Conservation (phyloP, 73 alveolate genomes). For the Paramecium tetraurelia region DNA sequence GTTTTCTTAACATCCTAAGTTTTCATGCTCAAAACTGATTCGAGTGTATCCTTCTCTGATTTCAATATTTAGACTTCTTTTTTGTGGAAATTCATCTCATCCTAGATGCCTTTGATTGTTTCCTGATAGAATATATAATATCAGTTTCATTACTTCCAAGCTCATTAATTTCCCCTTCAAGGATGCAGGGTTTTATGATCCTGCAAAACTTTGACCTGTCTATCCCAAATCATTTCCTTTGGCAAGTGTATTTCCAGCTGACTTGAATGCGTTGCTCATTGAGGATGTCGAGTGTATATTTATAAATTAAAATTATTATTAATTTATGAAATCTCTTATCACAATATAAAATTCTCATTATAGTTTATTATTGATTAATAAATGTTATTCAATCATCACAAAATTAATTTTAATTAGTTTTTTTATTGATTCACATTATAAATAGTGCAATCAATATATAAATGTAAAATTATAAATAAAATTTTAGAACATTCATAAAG, state of each 20-base stretch:
- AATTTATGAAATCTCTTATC: background rate
- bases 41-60: conserved; percentile 93
- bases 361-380: background rate
- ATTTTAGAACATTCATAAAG: background rate
- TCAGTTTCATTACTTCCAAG: conserved; percentile 55
- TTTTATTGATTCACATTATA: background rate
- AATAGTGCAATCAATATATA: background rate
- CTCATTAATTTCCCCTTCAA: conserved; percentile 70
- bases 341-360: background rate
- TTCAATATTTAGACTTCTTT: conserved; percentile 87
- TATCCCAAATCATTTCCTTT: conserved; percentile 37
- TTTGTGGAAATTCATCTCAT: conserved; percentile 93
- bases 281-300: background rate
- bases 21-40: conserved; percentile 92
- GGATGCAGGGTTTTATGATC: conserved; percentile 79
- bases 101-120: conserved; percentile 84
- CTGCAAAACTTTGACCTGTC: conserved; percentile 56
- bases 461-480: background rate
- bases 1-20: conserved; percentile 95
- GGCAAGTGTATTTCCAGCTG: conserved; percentile 45
- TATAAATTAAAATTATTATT: background rate
- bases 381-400: background rate
- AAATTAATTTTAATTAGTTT: background rate
- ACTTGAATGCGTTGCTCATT: conserved; percentile 24
- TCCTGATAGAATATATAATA: conserved; percentile 58